These are phyloP conservation scores for Puya raimondii DNA, from an alignment of 176 grass and related monocot genomes.

Conservation along the genomic window DNA sequence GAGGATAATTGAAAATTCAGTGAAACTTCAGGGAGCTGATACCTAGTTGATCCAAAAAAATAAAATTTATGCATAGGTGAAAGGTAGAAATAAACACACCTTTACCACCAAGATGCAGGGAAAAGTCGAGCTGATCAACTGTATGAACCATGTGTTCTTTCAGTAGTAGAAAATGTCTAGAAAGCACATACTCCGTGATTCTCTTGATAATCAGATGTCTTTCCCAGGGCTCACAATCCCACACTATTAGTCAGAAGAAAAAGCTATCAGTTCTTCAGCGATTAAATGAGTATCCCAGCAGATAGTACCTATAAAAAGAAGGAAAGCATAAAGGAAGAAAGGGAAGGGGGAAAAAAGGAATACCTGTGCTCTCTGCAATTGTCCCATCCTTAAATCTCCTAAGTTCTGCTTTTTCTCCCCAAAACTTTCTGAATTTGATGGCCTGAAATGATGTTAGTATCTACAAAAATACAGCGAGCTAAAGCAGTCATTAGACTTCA, in stretches of 20 bases:
- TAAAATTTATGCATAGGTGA: neutral
- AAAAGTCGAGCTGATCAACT: constrained; percentile 95
- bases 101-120: constrained; percentile 54
- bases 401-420: constrained; percentile 93
- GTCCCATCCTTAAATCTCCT: constrained; percentile 90
- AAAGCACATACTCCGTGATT: constrained; percentile 63
- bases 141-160: constrained; percentile 57
- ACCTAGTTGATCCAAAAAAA: neutral
- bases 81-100: constrained; percentile 21
- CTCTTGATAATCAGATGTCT: constrained; percentile 78
- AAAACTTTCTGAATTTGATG: constrained; percentile 78
- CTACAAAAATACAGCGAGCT: constrained; percentile 6
- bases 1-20: too few species aligned
- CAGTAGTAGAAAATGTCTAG: constrained; percentile 49
- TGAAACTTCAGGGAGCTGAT: too few species aligned
- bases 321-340: neutral
- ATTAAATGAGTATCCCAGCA: neutral
- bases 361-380: constrained; percentile 95
- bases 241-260: constrained; percentile 45
- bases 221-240: constrained; percentile 64
- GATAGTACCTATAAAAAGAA: neutral
- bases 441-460: constrained; percentile 34
- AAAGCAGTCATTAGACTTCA: neutral
- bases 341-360: neutral
- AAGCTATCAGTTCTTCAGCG: constrained; percentile 1